Base-by-base conservation (phyloP, 495 filamentous ascomycete genomes). In the Aspergillus nidulans region DNA sequence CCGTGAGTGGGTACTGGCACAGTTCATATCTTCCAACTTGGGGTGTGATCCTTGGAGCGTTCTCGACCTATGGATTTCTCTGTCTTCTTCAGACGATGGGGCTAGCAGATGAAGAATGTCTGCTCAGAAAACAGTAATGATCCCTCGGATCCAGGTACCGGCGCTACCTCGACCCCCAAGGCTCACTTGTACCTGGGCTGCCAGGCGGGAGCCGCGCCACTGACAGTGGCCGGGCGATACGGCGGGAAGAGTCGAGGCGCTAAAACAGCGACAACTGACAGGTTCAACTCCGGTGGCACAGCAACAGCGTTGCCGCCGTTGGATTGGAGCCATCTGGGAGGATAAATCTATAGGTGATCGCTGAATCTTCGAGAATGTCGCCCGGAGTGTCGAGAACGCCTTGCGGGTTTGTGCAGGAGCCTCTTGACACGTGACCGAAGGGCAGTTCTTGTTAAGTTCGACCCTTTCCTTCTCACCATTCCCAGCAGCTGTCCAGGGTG, bases 261-360 rank as follows among this genome's bases (percentile, higher is more conserved):
- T 69, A 71, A 74, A 57, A 58, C 53, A 62, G 63, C 60, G 62
- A 65, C 53, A 63, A 64, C 58, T 47, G 55, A 65, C 52, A 65
- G 62, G 55, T 58, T 49, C 15, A 38, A 18, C 9, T 16, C 26
- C 19, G 23, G 53, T 18, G 58, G 56, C 53, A 58, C 58, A 55
- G 53, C 55, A 48, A 38, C 34, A 20, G 28, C 30, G 49, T 70
- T 65, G 58, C 63, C 71, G 69, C 71, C 57, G 71, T 74, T 74
- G 71, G 64, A 48, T 61, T 19, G 19, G 7, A 55, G 56, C 15
- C 46, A n/a, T 34, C 42, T 7, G 34, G 26, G 23, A 43, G 28
- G 49, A 39, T 38, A 23, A 16, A 55, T 28, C 36, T 19, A 53
- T 50, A 53, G 41, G 51, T 13, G 53, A 21, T 49, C 38, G 39